Evolutionary conservation across 352 stramenopile genomes (phyloP).

Genomic region (Globisporangium solare): DNA sequence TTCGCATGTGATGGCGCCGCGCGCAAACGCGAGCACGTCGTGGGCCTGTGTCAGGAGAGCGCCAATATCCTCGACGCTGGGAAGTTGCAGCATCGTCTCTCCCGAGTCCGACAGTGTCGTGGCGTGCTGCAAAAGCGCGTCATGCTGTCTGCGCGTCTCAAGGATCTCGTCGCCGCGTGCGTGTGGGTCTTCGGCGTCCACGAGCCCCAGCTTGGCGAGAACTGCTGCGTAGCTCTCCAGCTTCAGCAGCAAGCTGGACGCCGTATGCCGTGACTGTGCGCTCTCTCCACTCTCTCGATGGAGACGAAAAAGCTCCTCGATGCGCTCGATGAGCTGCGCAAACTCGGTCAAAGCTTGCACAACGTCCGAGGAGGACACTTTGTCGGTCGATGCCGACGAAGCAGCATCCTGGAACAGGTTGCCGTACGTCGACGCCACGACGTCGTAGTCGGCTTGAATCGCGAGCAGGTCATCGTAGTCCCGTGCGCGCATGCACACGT

Average conservation of each 20-base stretch:
- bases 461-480: no score
- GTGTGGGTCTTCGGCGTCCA: background rate
- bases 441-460: no score
- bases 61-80: slow-evolving; percentile 3
- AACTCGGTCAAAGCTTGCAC: background rate
- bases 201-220: slow-evolving; percentile 3
- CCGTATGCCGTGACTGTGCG: no score
- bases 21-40: slow-evolving; percentile 1
- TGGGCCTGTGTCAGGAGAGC: background rate
- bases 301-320: background rate
- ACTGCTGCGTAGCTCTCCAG: background rate
- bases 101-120: background rate
- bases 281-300: no score
- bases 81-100: background rate
- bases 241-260: background rate
- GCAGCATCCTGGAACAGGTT: no score
- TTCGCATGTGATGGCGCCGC: background rate
- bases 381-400: background rate
- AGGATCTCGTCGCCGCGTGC: slow-evolving; percentile 1
- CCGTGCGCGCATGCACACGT: no score
- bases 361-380: slow-evolving; percentile 1
- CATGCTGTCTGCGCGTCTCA: background rate
- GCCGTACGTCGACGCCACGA: no score
- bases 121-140: slow-evolving; percentile 2
- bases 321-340: background rate